Percentiles rank a stretch among this genome's conserved stretches.
These are phyloP conservation scores for Talaromyces liani DNA, from an alignment of 495 filamentous ascomycete genomes.

Conservation along the genomic window DNA sequence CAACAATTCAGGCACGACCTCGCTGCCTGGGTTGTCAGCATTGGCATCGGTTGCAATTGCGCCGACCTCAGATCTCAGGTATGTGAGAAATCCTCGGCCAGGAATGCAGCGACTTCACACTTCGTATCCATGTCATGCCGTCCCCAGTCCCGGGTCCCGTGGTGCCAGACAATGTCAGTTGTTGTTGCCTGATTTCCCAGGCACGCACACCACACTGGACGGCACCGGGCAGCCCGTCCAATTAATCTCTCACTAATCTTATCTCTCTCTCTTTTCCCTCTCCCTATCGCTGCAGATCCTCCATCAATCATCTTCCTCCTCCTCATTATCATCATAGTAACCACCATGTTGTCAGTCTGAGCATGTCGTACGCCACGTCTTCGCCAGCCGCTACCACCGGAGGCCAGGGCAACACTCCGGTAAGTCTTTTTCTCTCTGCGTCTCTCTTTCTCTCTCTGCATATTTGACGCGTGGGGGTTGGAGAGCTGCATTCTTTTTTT, in stretches of 20 bases:
- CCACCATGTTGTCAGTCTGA: slow-evolving; percentile 37
- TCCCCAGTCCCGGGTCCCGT: not conserved
- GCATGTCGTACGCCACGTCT: slow-evolving; percentile 53
- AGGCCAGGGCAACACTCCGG: slow-evolving; percentile 58
- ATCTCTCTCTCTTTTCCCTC: not conserved
- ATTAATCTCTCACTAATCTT: slow-evolving; percentile 3
- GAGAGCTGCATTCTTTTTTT: slow-evolving; percentile 5
- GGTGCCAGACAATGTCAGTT: not conserved
- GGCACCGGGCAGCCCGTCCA: not conserved
- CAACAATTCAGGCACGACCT: slow-evolving; percentile 26
- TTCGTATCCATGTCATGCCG: slow-evolving; percentile 7
- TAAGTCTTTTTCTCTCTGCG: slow-evolving; percentile 33
- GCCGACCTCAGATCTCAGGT: slow-evolving; percentile 38
- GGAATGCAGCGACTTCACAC: not conserved
- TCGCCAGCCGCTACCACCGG: slow-evolving; percentile 62
- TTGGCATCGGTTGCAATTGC: slow-evolving; percentile 56
- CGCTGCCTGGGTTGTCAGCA: slow-evolving; percentile 53
- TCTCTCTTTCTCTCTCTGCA: not conserved
- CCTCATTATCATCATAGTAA: slow-evolving; percentile 4
- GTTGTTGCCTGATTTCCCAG: slow-evolving; percentile 2
- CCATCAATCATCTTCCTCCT: slow-evolving; percentile 14
- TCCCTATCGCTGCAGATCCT: slow-evolving; percentile 30
- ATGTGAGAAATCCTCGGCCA: slow-evolving; percentile 1
- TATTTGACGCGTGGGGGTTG: not conserved
- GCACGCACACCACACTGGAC: not conserved